Evolutionary conservation across 2,329 filamentous ascomycete genomes (phyloP).

Genomic region (Teratosphaeriaceae sp.): DNA sequence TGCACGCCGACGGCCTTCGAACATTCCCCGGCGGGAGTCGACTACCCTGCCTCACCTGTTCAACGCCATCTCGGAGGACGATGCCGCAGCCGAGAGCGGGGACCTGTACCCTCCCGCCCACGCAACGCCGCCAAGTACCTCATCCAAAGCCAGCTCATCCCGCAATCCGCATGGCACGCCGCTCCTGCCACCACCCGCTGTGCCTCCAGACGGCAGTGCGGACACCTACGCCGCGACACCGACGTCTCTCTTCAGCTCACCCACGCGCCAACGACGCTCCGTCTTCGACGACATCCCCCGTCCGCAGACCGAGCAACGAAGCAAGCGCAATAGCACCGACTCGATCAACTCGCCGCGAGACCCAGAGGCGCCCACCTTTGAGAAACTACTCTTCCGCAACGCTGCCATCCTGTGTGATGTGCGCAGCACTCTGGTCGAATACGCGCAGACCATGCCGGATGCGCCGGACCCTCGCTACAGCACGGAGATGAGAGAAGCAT

Average conservation of each 20-base stretch:
- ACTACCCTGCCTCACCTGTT: constrained; percentile 20
- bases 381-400: constrained; percentile 37
- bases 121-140: constrained; percentile 1
- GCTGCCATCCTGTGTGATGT: constrained; percentile 40
- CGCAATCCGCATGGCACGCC: background rate
- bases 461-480: constrained; percentile 30
- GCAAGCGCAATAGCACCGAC: constrained; percentile 1
- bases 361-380: constrained; percentile 23
- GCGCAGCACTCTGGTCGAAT: constrained; percentile 35
- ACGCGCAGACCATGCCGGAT: constrained; percentile 31
- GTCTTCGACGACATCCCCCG: background rate
- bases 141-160: background rate
- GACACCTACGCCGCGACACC: constrained; percentile 12
- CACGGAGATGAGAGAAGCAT: constrained; percentile 35
- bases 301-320: constrained; percentile 3
- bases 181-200: constrained; percentile 15
- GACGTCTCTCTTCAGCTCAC: constrained; percentile 9
- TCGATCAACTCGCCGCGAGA: background rate
- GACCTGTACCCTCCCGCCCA: constrained; percentile 9
- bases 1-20: constrained; percentile 6
- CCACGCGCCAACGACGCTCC: constrained; percentile 9
- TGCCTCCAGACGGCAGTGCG: constrained; percentile 5
- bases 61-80: constrained; percentile 10
- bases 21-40: constrained; percentile 18
- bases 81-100: background rate